These are phyloP conservation scores for Russula griseocarnosa DNA, from an alignment of 768 basidiomycete species.

Conservation along the genomic window DNA sequence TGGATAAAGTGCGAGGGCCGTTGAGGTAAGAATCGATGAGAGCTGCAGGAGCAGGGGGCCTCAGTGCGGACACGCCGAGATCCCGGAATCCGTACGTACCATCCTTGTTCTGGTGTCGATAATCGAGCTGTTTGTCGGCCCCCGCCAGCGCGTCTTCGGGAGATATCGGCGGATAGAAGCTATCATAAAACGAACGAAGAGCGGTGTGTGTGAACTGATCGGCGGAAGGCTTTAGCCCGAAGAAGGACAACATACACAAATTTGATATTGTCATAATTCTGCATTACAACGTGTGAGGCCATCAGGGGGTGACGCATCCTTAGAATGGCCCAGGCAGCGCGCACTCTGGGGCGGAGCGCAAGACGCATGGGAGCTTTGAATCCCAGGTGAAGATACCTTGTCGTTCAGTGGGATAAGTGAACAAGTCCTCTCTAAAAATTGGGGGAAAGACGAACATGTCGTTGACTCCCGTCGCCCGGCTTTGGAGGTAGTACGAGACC, in stretches of 20 bases:
- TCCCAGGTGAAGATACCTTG: conserved; percentile 82
- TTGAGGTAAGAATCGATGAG: conserved; percentile 71
- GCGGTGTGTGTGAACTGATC: background rate
- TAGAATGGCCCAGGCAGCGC: conserved; percentile 66
- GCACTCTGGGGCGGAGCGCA: conserved; percentile 47
- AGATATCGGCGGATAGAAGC: conserved; percentile 43
- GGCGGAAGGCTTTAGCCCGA: background rate
- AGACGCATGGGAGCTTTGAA: conserved; percentile 48
- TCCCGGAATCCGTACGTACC: conserved; percentile 37
- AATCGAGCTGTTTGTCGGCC: conserved; percentile 50
- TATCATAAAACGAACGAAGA: background rate
- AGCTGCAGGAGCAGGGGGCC: conserved; percentile 35
- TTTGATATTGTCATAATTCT: conserved; percentile 56
- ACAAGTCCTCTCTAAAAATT: background rate
- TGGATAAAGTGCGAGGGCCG: conserved; percentile 68
- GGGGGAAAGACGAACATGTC: conserved; percentile 59
- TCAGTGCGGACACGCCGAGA: background rate
- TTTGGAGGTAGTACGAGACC: conserved; percentile 73
- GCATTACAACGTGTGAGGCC: conserved; percentile 57
- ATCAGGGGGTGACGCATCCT: conserved; percentile 68
- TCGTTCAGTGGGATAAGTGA: conserved; percentile 3
- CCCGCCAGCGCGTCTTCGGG: conserved; percentile 44
- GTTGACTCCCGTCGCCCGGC: conserved; percentile 75
- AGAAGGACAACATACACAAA: conserved; percentile 54
- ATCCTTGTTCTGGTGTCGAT: conserved; percentile 50